A percentile compares a stretch with the other conserved stretches of the same genome.
Conservation (phyloP, 176 grass and related monocot genomes). For the Avena eriantha region DNA sequence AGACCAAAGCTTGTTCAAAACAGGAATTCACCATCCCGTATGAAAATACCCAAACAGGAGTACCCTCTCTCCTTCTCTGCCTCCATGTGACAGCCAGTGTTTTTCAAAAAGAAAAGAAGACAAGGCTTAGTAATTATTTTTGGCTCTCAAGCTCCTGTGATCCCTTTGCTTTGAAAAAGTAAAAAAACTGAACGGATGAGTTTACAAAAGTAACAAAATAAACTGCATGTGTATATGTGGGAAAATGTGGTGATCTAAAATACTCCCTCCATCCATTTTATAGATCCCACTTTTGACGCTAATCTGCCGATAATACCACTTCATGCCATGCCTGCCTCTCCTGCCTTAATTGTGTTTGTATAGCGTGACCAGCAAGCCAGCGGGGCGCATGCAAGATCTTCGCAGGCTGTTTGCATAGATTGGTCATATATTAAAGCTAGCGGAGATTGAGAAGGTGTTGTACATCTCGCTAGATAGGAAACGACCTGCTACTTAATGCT, state of each 20-base stretch:
- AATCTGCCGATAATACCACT: not conserved
- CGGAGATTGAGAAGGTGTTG: no score
- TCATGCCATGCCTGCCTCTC: not conserved
- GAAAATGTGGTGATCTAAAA: not conserved
- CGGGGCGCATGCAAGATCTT: no score
- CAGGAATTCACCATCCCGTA: not conserved
- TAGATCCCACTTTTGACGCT: not conserved
- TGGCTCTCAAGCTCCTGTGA: not conserved
- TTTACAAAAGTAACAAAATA: not conserved
- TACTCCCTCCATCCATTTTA: not conserved
- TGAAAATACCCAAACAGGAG: not conserved
- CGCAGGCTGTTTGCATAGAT: no score
- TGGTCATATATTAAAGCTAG: no score
- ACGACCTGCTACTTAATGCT: no score
- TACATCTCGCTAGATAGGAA: no score
- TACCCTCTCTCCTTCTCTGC: not conserved
- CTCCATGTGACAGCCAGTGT: not conserved
- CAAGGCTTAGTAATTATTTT: not conserved
- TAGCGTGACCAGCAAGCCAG: no score
- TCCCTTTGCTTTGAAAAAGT: not conserved
- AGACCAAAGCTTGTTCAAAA: conserved; percentile 25
- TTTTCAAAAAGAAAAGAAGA: not conserved
- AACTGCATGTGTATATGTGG: not conserved
- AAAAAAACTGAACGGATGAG: not conserved
- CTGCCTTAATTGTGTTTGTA: no score